phyloP scores from a whole-genome alignment of 306 rosid species.

The barrel medic (Medicago truncatula) region MtrunA17r5.0-ANR NC_053046.1:31929001-31929500 shows the following conservation, averaged over 20 bases:
- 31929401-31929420: conserved; percentile 41
- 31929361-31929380: conserved; percentile 6
- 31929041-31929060: neutral
- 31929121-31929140: conserved; percentile 16
- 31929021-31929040: conserved; percentile 21
- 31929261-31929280: conserved; percentile 30
- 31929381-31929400: neutral
- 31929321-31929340: conserved; percentile 17
- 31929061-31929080: neutral
- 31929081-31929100: conserved; percentile 10
- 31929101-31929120: conserved; percentile 5
- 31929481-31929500: conserved; percentile 97
- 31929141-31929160: conserved; percentile 3
- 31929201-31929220: conserved; percentile 29
- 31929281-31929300: conserved; percentile 29
- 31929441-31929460: conserved; percentile 77
- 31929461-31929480: conserved; percentile 78
- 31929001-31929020: neutral
- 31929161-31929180: conserved; percentile 21
- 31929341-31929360: conserved; percentile 20
- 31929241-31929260: conserved; percentile 14
- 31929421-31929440: conserved; percentile 93
- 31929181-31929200: conserved; percentile 8
- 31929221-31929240: neutral
- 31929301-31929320: conserved; percentile 2